phyloP scores from a whole-genome alignment of 2,329 filamentous ascomycete species.

The Monosporascus sp. region DNA sequence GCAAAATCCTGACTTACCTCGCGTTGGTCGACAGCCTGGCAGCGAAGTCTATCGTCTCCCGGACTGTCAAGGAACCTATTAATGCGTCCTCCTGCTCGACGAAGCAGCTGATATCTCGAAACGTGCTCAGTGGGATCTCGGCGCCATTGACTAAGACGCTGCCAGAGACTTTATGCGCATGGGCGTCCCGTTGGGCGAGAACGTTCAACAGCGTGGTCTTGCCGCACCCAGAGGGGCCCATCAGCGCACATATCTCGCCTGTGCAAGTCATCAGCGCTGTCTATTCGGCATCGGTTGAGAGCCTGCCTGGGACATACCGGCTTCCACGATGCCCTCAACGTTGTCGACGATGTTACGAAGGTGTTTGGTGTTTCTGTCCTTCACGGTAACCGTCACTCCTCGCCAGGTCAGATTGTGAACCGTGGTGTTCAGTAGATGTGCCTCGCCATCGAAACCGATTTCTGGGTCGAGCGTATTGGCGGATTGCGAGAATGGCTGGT shows the following conservation, averaged over 20 bases:
- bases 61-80: constrained; percentile 73
- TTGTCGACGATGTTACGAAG: constrained; percentile 58
- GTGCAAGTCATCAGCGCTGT: too few relatives aligned
- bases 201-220: constrained; percentile 84
- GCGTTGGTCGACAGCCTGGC: constrained; percentile 57
- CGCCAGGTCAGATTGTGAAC: constrained; percentile 63
- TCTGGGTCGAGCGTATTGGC: constrained; percentile 17
- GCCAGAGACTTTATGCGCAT: constrained; percentile 45
- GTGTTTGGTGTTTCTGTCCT: constrained; percentile 61
- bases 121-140: constrained; percentile 44
- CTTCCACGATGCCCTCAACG: constrained; percentile 59
- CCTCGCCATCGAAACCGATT: constrained; percentile 26
- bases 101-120: constrained; percentile 66
- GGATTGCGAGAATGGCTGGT: background rate
- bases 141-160: constrained; percentile 59
- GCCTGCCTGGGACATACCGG: constrained; percentile 36
- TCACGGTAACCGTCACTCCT: constrained; percentile 63
- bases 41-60: constrained; percentile 74
- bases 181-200: constrained; percentile 60
- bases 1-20: constrained; percentile 33
- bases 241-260: constrained; percentile 72
- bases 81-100: constrained; percentile 87
- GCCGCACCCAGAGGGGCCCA: constrained; percentile 70
- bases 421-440: constrained; percentile 56
- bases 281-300: too few relatives aligned